Evolutionary conservation across 805 yeast species (phyloP).

Genomic region (Cyberlindnera japonica): DNA sequence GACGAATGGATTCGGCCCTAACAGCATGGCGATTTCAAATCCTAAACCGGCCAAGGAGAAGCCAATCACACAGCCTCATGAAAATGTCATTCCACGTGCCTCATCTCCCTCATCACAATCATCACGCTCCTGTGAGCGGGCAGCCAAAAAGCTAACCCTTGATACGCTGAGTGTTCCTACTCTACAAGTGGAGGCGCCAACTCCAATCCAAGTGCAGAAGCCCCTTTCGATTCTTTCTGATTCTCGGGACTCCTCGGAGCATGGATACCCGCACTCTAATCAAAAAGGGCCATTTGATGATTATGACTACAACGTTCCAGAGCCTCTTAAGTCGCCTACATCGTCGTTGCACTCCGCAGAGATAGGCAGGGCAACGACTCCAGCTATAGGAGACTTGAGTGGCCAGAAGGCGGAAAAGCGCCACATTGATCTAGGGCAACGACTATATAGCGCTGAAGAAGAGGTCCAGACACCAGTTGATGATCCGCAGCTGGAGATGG

Average conservation of each 20-base stretch:
- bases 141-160: constrained; percentile 1
- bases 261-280: background rate
- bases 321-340: background rate
- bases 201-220: constrained; percentile 7
- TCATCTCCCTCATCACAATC: constrained; percentile 8
- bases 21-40: background rate
- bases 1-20: background rate
- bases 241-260: background rate
- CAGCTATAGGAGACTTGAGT: constrained; percentile 21
- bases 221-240: constrained; percentile 1
- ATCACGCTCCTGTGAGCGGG: background rate
- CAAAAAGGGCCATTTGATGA: background rate
- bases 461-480: constrained; percentile 1
- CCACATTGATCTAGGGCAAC: constrained; percentile 15
- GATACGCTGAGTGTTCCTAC: constrained; percentile 6
- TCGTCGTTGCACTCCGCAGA: constrained; percentile 4
- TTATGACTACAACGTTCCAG: background rate
- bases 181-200: constrained; percentile 11
- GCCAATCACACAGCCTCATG: constrained; percentile 10
- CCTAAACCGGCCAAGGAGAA: constrained; percentile 4
- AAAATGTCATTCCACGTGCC: constrained; percentile 10
- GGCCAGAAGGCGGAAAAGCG: background rate
- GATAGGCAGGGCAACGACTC: constrained; percentile 15
- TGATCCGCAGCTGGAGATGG: constrained; percentile 4
- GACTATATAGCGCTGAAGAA: constrained; percentile 9